Evolutionary conservation across 805 yeast species (phyloP), one percentile per base, ranked within the genome.

Genomic region (Metschnikowia koreensis): DNA sequence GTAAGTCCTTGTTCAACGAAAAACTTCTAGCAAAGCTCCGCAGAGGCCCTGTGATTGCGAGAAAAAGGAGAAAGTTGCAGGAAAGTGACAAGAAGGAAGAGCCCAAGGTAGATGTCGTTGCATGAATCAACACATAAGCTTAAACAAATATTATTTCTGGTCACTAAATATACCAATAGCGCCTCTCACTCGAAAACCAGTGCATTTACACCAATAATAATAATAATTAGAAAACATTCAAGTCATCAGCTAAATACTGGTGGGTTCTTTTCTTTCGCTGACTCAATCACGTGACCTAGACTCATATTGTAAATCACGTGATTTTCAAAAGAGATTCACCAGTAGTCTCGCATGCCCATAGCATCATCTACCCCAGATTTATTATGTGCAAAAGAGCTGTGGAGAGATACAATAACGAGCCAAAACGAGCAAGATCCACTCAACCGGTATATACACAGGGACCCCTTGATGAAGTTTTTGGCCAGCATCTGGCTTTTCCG

Each of bases 1-100:
- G 99, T 67, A 87, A 80, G 52, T 84, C 96, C 5, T 74, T 74
- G 46, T 93, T 89, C 66, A 96, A 91, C 60, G 79, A 77, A 38
- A 73, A 70, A 50, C 81, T 86, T 3, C 69, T 90, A 33, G 75
- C 74, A 6, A 82, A 80, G 56, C 66, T 91, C 57, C 79, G 73
- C 59, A 74, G 81, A 53, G 82, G 77, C 53, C 93, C 96, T 1
- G 77, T 71, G n/a, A 80, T 84, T 8, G 61, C 69, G 4, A 63
- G 66, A 11, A 68, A 66, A 54, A 73, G 68, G 60, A 40, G 62
- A 38, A 53, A 52, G 42, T 39, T 52, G 4, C 60, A 55, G n/a
- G 50, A 41, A 6, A 49, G 16, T 2, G 47, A 34, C 27, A 31
- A 44, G 27, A 44, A 39, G 22, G 45, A 28, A 28, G 38, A 22